These are phyloP conservation scores for Mycena chlorophos DNA, from an alignment of 768 basidiomycete genomes.

Conservation along the genomic window DNA sequence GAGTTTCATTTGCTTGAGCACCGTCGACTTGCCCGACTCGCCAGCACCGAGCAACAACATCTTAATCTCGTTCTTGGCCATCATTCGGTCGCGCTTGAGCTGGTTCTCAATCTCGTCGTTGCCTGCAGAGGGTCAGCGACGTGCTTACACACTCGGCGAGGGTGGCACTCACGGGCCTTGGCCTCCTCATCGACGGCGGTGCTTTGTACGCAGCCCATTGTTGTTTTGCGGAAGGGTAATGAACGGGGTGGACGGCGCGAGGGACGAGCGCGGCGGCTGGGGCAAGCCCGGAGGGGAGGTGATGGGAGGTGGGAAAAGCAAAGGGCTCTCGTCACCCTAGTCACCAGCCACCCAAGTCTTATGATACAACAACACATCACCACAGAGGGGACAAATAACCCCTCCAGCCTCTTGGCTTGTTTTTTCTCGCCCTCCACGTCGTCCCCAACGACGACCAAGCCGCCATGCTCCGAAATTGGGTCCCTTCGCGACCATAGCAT, in stretches of 20 bases:
- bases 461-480: too few relatives aligned
- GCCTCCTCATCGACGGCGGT: conserved; percentile 54
- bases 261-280: background rate
- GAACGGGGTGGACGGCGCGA: background rate
- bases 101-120: conserved; percentile 95
- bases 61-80: conserved; percentile 93
- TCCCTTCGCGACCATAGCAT: too few relatives aligned
- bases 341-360: background rate
- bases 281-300: background rate
- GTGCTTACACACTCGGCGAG: background rate
- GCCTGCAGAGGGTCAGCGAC: conserved; percentile 43
- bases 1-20: conserved; percentile 97
- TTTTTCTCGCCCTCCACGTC: too few relatives aligned
- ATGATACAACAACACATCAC: too few relatives aligned
- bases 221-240: background rate
- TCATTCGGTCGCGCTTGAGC: conserved; percentile 82
- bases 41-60: conserved; percentile 95
- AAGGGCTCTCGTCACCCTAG: background rate
- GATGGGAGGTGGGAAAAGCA: background rate
- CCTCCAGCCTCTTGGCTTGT: too few relatives aligned
- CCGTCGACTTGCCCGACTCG: conserved; percentile 95
- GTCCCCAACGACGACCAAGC: too few relatives aligned
- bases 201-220: conserved; percentile 56
- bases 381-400: too few relatives aligned
- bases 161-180: conserved; percentile 45